Evolutionary conservation across 305 asterid genomes (phyloP), one percentile per base, ranked within the genome.

Genomic region (Solanum hybrid): DNA sequence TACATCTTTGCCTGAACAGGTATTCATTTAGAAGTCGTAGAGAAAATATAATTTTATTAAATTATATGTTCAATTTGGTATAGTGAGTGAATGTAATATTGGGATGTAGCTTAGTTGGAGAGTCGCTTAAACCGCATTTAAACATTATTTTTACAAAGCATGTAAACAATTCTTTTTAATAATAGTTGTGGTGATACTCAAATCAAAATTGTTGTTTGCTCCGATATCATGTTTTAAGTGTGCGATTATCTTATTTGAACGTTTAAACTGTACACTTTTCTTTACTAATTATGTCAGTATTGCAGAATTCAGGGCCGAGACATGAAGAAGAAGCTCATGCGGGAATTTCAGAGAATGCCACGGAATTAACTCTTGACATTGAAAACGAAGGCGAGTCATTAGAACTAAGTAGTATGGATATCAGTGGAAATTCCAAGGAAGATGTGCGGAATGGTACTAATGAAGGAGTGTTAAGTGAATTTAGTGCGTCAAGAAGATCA

Each of bases 271-370:
- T 42, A 80, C 17, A 17, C 5, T 81, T 16, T 42, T 81, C 17
- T 79, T 79, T 37, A 80, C 34, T 72, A 7, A 27, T 82, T 82
- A 46, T 17, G 22, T 17, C 6, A 1, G 3, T 51, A 46, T n/a
- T 87, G 84, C 91, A 88, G 80, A 78, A 51, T 90, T 89, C 93
- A 7, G 93, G 89, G 86, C 89, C 91, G 10, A 93, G 89, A 84
- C 91, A 10, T 27, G 86, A 46, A 2, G 93, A 90, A 46, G 95
- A 91, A 88, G 46, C 89, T 82, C 89, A 79, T 14, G 12, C 6
- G 8, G 88, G 66, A 29, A 69, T 6, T 31, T 36, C 93, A 4
- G 87, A 84, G 87, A 84, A 89, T 84, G 22, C 37, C 46, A 24
- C 64, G 6, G 94, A 90, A 69, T 73, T 88, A 87, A 86, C 86